Conservation (phyloP, 331 rosid species). For the Saraca asoca region DNA sequence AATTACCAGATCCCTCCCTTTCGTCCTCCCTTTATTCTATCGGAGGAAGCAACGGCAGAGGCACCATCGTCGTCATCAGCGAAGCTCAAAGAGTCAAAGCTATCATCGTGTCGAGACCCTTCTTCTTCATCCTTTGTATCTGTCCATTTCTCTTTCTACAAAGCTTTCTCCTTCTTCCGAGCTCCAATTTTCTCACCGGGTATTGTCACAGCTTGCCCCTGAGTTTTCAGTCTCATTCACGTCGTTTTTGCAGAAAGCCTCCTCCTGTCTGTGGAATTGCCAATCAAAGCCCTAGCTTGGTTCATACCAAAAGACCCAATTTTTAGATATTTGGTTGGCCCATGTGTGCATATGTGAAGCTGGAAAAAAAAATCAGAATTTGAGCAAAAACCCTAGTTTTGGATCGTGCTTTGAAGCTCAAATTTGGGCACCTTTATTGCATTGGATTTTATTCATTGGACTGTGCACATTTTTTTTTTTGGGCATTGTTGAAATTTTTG, state of each 20-base stretch:
- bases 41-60: conserved; percentile 47
- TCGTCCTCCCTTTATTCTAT: conserved; percentile 45
- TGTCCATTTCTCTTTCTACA: not conserved
- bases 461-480: conserved; percentile 37
- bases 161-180: conserved; percentile 9
- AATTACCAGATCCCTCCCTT: conserved; percentile 41
- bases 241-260: conserved; percentile 20
- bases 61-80: conserved; percentile 65
- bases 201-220: too few relatives aligned
- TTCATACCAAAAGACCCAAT: conserved; percentile 31
- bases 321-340: conserved; percentile 26
- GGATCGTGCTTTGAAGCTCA: conserved; percentile 53
- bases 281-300: conserved; percentile 62
- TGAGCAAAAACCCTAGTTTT: conserved; percentile 72
- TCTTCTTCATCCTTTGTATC: conserved; percentile 22
- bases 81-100: conserved; percentile 69
- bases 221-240: conserved; percentile 24
- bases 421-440: conserved; percentile 41
- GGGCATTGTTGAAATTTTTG: conserved; percentile 31
- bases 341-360: conserved; percentile 20
- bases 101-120: conserved; percentile 43
- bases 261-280: conserved; percentile 33
- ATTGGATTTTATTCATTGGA: conserved; percentile 54
- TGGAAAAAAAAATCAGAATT: conserved; percentile 35
- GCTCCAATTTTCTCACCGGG: conserved; percentile 10